Base-by-base conservation (phyloP, 257 asterid species). In the Orobanche coerulescens region DNA sequence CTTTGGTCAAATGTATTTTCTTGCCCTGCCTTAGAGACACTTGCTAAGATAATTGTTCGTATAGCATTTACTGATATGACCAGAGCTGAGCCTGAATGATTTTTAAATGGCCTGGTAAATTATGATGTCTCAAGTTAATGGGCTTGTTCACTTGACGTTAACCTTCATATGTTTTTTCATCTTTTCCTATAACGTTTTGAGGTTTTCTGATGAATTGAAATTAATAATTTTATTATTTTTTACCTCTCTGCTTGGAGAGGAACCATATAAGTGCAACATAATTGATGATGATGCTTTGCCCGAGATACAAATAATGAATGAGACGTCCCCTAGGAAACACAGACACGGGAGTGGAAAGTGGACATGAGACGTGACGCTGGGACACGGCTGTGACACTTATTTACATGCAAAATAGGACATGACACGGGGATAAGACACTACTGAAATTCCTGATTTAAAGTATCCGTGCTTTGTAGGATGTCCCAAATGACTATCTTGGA, bases 231-330 rank as follows among this genome's bases (percentile, higher is more conserved):
- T 20, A n/a, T 55, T 54, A 13, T 28, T 40, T 46, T 62, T 28
- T 65, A 34, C 40, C 20, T 54, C 3, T 56, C 47, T 54, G 59
- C 25, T 65, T 42, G 33, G 30, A 48, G 19, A 57, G 64, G 18
- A n/a, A 51, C 58, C 23, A 40, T 59, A 19, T 44, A 6, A 9
- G 16, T 39, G 8, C 16, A 58, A 16, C 20, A 25, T n/a, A 59
- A 39, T 30, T 31, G 26, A 39, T 40, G 23, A 34, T 66, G 48
- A 51, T 64, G 61, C 51, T 50, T 49, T 13, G 15, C 16, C 12
- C 12, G 8, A 43, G 49, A 33, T 48, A 19, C 31, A 2, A 33
- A 48, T 23, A 57, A 44, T 14, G 8, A 14, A n/a, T n/a, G n/a
- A n/a, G n/a, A n/a, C n/a, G n/a, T n/a, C n/a, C n/a, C n/a, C n/a